Evolutionary conservation across 2,329 filamentous ascomycete genomes (phyloP).

Genomic region (Penicillium sp.): DNA sequence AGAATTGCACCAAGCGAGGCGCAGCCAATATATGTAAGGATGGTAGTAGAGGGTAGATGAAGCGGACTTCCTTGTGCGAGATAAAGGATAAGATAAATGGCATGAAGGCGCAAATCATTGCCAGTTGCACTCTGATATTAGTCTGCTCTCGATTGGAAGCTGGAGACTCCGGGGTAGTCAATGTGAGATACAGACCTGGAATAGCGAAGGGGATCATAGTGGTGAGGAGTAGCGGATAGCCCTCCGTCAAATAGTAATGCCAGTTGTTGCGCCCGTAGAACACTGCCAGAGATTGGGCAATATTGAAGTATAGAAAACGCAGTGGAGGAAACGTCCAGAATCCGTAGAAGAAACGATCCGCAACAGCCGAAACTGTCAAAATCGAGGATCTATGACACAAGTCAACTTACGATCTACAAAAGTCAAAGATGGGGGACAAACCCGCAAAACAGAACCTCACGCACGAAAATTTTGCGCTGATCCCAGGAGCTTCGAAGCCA

Average conservation of each 20-base stretch:
- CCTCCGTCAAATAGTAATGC: constrained; percentile 93
- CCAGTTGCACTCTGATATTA: constrained; percentile 55
- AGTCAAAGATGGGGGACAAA: constrained; percentile 22
- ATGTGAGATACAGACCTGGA: constrained; percentile 60
- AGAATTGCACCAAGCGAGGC: constrained; percentile 64
- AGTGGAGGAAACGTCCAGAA: constrained; percentile 86
- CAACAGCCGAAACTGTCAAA: constrained; percentile 62
- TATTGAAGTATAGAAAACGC: constrained; percentile 86
- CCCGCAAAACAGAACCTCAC: constrained; percentile 65
- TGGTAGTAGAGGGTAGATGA: constrained; percentile 90
- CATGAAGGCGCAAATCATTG: constrained; percentile 60
- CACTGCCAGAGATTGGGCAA: constrained; percentile 79
- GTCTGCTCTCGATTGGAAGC: constrained; percentile 31
- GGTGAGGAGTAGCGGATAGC: constrained; percentile 81
- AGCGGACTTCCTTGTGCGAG: constrained; percentile 95
- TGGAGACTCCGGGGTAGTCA: constrained; percentile 36
- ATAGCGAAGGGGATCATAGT: constrained; percentile 77
- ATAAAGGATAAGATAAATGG: constrained; percentile 70
- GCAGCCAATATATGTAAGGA: constrained; percentile 80
- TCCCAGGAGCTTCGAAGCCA: constrained; percentile 46
- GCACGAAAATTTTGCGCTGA: constrained; percentile 54
- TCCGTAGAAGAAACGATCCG: constrained; percentile 79
- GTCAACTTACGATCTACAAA: constrained; percentile 7
- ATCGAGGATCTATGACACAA: constrained; percentile 51
- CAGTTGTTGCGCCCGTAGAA: constrained; percentile 90